These are phyloP conservation scores for Rhizophora mangle DNA, from an alignment of 345 rosid genomes.

Conservation along the genomic window DNA sequence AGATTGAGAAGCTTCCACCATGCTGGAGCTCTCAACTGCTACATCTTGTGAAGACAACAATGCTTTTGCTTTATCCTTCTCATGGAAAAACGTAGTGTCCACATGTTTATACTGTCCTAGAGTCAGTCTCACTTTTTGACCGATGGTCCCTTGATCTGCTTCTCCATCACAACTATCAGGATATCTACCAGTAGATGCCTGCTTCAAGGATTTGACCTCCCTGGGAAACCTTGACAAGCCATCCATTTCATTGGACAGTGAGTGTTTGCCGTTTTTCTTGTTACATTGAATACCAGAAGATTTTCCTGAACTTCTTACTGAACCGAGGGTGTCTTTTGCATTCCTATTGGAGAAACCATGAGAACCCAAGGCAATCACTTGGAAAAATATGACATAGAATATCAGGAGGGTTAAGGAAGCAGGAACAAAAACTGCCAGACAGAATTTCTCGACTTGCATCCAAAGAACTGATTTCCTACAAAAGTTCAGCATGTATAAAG, in stretches of 20 bases:
- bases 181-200: conserved; percentile 19
- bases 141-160: conserved; percentile 8
- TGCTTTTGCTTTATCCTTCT: conserved; percentile 16
- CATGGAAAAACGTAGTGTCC: not conserved
- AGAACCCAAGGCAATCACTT: conserved; percentile 28
- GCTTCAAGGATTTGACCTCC: conserved; percentile 33
- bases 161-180: conserved; percentile 18
- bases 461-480: conserved; percentile 62
- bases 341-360: conserved; percentile 32
- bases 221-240: conserved; percentile 38
- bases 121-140: conserved; percentile 17
- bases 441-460: conserved; percentile 56
- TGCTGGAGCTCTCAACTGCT: conserved; percentile 24
- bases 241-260: conserved; percentile 41
- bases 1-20: conserved; percentile 40
- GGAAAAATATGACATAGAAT: conserved; percentile 42
- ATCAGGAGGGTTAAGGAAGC: conserved; percentile 44
- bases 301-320: conserved; percentile 35
- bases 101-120: conserved; percentile 18
- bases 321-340: conserved; percentile 29
- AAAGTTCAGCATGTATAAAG: conserved; percentile 46
- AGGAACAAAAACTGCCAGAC: conserved; percentile 36
- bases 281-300: conserved; percentile 30
- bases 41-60: conserved; percentile 28
- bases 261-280: conserved; percentile 26